These are phyloP conservation scores for Thinopyrum elongatum DNA, from an alignment of 176 grass and related monocot species.

Conservation along the genomic window DNA sequence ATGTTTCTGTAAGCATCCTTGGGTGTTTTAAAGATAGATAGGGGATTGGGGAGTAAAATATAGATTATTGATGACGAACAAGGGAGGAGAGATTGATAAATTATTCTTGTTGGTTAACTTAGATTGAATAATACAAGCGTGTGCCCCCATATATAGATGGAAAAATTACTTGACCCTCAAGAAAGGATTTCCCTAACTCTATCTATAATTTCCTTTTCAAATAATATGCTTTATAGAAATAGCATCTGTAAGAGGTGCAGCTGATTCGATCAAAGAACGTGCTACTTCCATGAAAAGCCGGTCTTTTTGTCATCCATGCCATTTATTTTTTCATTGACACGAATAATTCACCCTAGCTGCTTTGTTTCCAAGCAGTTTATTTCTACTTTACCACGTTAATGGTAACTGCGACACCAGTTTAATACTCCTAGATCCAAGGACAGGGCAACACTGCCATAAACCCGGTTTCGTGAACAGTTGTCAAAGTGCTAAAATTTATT, in stretches of 20 bases:
- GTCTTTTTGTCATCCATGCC: too few species aligned
- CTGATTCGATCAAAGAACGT: too few species aligned
- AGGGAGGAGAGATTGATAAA: background rate
- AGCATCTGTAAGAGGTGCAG: too few species aligned
- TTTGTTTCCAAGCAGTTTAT: background rate
- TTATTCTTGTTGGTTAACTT: background rate
- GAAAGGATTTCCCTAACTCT: background rate
- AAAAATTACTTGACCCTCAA: background rate
- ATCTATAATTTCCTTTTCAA: background rate
- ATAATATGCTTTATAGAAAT: background rate
- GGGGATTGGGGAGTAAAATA: background rate
- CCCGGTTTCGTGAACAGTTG: background rate
- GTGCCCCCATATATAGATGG: background rate
- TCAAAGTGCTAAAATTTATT: background rate
- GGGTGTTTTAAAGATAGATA: background rate
- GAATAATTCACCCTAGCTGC: background rate
- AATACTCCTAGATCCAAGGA: slow-evolving; percentile 9
- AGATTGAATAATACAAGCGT: background rate
- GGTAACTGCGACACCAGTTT: background rate
- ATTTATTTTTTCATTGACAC: background rate
- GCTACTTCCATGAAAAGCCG: too few species aligned
- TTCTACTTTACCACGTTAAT: background rate
- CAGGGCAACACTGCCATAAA: background rate
- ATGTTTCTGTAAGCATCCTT: background rate
- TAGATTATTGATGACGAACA: background rate